Base-by-base conservation (phyloP, 352 stramenopile species). In the Phytophthora europaea region DNA sequence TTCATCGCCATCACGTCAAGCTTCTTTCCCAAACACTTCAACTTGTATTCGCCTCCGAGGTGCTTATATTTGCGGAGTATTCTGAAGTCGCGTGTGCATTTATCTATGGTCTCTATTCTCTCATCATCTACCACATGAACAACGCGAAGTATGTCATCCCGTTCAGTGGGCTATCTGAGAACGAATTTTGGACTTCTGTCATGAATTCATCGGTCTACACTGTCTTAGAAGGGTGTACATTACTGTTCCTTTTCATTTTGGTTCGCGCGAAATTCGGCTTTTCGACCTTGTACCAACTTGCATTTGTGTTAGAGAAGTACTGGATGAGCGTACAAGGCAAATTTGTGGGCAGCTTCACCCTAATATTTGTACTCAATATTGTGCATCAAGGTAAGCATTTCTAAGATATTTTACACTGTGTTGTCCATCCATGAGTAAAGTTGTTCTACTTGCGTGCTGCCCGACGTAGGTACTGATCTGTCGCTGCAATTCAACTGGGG, bases 291-390 rank as follows among this genome's bases (percentile, higher is more conserved):
- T 65, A 75, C 38, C 57, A 75, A 59, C 56, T 84, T 6, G 67
- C 65, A 3, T 84, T 84, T 59, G 55, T 78, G 51, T 65, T 84
- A 38, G 74, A 80, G 57, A 78, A 67, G 51, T 80, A 82, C 56
- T 77, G 63, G 50, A 67, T 73, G 56, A 63, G 53, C 23, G 63
- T 76, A 6, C 73, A 79, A 33, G 70, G 61, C 34, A 77, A 79
- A 57, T 36, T 80, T n/a, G 23, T 75, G 16, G 62, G 59, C 31
- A 69, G 59, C 36, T 50, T 82, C 40, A 20, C 61, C n/a, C 50
- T 79, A 15, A 78, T 80, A 48, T 68, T 79, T 40, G 67, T 73
- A 47, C 34, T 72, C 31, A 72, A 59, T 34, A 70, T 47, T 4
- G 48, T 72, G 7, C 65, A 72, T 34, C 65, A 72, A 36, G 65